phyloP scores from a whole-genome alignment of 108 stramenopile species.

The Nitzschia inconspicua region DNA sequence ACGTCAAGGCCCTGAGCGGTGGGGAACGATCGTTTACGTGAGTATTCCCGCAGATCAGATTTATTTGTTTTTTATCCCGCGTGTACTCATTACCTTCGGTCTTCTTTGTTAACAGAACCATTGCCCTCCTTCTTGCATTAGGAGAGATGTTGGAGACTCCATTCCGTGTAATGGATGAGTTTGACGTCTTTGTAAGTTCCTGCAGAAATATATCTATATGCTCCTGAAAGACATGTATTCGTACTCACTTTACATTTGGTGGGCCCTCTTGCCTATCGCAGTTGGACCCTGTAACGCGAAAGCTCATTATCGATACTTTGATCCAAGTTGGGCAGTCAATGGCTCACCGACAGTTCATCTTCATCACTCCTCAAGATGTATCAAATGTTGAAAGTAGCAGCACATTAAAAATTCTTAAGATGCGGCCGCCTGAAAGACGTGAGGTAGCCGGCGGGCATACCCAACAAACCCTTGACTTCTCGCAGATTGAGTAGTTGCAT shows the following conservation, averaged over 20 bases:
- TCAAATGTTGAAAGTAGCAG: slow-evolving; percentile 50
- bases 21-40: slow-evolving; percentile 71
- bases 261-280: too few species aligned
- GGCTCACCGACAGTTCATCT: slow-evolving; percentile 90
- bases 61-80: background rate
- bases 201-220: too few species aligned
- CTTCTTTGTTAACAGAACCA: slow-evolving; percentile 51
- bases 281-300: slow-evolving; percentile 90
- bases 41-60: background rate
- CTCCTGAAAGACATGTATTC: too few species aligned
- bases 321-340: slow-evolving; percentile 66
- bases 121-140: slow-evolving; percentile 89
- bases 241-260: too few species aligned
- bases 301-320: slow-evolving; percentile 76
- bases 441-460: slow-evolving; percentile 45
- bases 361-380: slow-evolving; percentile 92
- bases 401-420: slow-evolving; percentile 64
- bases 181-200: slow-evolving; percentile 97
- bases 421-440: slow-evolving; percentile 55
- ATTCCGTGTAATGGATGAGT: slow-evolving; percentile 98
- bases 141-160: slow-evolving; percentile 92
- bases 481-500: too few species aligned
- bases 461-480: slow-evolving; percentile 74
- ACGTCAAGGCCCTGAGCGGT: slow-evolving; percentile 85
- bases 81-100: background rate